These are phyloP conservation scores for Coemansia sp. DNA, from an alignment of 192 early-diverging fungal species.

Conservation along the genomic window DNA sequence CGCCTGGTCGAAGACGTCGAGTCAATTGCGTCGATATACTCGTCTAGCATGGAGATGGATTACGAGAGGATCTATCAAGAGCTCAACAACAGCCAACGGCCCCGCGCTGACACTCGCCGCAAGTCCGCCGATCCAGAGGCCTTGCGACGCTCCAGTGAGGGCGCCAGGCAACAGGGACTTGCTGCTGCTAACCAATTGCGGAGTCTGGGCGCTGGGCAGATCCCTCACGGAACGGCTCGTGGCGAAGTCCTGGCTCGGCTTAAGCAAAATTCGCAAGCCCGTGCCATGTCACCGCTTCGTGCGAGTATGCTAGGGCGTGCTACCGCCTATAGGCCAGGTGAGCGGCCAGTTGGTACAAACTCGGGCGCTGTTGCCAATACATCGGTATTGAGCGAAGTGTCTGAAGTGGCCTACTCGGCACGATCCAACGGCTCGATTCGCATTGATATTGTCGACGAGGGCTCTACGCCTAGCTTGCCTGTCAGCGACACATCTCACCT, in stretches of 20 bases:
- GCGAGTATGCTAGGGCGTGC: slow-evolving; percentile 33
- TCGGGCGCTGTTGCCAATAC: neutral
- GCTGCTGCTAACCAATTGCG: neutral
- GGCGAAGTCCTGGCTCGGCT: slow-evolving; percentile 31
- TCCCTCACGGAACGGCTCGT: neutral
- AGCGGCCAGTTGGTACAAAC: slow-evolving; percentile 2
- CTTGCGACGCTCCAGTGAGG: neutral
- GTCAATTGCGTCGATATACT: slow-evolving; percentile 46
- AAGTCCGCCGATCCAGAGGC: neutral
- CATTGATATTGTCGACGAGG: slow-evolving; percentile 41
- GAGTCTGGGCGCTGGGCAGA: neutral
- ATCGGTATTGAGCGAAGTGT: slow-evolving; percentile 18
- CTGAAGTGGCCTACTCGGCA: slow-evolving; percentile 39
- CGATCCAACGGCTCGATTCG: slow-evolving; percentile 31
- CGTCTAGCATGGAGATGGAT: slow-evolving; percentile 43
- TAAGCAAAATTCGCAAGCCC: slow-evolving; percentile 35
- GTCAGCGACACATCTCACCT: neutral
- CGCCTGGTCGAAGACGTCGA: slow-evolving; percentile 32
- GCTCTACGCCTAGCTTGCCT: slow-evolving; percentile 14
- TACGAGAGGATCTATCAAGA: slow-evolving; percentile 37
- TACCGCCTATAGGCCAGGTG: neutral
- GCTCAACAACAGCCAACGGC: slow-evolving; percentile 18
- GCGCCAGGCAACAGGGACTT: neutral
- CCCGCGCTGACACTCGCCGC: slow-evolving; percentile 10
- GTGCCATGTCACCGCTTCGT: slow-evolving; percentile 24